phyloP scores from a whole-genome alignment of 768 basidiomycete genomes.

The Postia placenta region DNA sequence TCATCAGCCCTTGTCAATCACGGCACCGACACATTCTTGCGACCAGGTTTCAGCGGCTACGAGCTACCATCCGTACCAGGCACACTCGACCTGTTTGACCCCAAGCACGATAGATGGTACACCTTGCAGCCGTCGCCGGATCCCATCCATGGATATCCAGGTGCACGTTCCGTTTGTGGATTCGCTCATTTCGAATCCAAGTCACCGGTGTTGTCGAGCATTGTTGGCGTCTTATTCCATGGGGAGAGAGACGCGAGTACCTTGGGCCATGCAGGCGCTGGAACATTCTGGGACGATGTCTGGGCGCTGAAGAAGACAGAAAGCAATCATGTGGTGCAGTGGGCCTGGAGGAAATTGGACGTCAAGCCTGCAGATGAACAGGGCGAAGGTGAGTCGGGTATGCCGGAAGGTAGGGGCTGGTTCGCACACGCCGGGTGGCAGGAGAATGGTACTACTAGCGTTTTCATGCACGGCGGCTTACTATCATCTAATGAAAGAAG shows the following conservation, averaged over 20 bases:
- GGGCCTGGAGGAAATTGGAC: slow-evolving; percentile 24
- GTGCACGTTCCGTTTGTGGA: slow-evolving; percentile 29
- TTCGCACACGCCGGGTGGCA: slow-evolving; percentile 28
- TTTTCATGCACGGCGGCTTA: slow-evolving; percentile 31
- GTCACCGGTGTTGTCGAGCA: slow-evolving; percentile 1
- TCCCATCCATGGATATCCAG: slow-evolving; percentile 24
- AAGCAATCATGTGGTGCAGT: slow-evolving; percentile 2
- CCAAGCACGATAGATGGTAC: slow-evolving; percentile 21
- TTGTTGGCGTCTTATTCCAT: slow-evolving; percentile 28
- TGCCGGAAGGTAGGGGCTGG: slow-evolving; percentile 37
- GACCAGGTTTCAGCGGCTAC: slow-evolving; percentile 29
- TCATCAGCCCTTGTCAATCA: neutral
- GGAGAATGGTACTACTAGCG: slow-evolving; percentile 14
- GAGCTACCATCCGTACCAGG: slow-evolving; percentile 24
- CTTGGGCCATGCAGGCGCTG: slow-evolving; percentile 34
- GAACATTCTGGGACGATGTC: slow-evolving; percentile 33
- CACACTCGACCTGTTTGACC: slow-evolving; percentile 30
- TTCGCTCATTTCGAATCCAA: slow-evolving; percentile 23
- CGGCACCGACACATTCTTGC: neutral
- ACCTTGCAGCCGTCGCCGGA: slow-evolving; percentile 21
- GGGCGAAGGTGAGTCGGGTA: neutral
- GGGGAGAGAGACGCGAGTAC: slow-evolving; percentile 31
- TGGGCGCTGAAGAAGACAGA: slow-evolving; percentile 26
- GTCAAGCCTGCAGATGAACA: slow-evolving; percentile 9
- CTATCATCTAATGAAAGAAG: slow-evolving; percentile 35